Evolutionary conservation across 139 green algal genomes (phyloP), one percentile per base, ranked within the genome.

Genomic region (Coccomyxa sp.): DNA sequence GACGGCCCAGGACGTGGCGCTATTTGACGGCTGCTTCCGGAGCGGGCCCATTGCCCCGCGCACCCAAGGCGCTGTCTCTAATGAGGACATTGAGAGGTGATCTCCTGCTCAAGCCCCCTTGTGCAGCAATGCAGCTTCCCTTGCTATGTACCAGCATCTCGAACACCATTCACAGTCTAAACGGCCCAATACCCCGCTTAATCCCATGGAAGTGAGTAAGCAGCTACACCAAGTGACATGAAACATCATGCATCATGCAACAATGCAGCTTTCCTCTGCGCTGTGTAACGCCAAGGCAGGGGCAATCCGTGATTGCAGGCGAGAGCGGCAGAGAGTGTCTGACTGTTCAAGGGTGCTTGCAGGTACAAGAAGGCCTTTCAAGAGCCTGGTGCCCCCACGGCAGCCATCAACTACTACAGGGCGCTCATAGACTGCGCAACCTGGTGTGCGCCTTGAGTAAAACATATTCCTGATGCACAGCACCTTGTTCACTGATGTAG

Each of bases 341-440:
- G 22, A 64, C 5, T 22, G 22, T 58, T 4, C 27, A 31, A 22
- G 50, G 50, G 22, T 7, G 50, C 22, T 12, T 44, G 38, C 68
- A 75, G 70, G 41, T 87, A 85, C 77, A 90, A 90, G 80, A 55
- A 79, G 39, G 75, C 71, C 5, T 82, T 90, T 33, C 36, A 68
- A 33, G 69, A 75, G 31, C 77, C 77, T 8, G 83, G 83, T 7
- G 70, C 75, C 10, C 55, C 79, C n/a, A 87, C 76, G 38, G 81
- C 78, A 27, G 55, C 55, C 9, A 37, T 89, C n/a, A 86, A 90
- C 79, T 87, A 83, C 74, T 89, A 90, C 81, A 74, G 83, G 0
- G 69, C 73, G 27, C 40, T 88, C 27, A 37, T 79, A 39, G 33
- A 75, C 33, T 35, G 29, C 8, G 39, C 40, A 2, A 80, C 76